Evolutionary conservation across 2,329 filamentous ascomycete genomes (phyloP).

Genomic region (Hortaea sp.): DNA sequence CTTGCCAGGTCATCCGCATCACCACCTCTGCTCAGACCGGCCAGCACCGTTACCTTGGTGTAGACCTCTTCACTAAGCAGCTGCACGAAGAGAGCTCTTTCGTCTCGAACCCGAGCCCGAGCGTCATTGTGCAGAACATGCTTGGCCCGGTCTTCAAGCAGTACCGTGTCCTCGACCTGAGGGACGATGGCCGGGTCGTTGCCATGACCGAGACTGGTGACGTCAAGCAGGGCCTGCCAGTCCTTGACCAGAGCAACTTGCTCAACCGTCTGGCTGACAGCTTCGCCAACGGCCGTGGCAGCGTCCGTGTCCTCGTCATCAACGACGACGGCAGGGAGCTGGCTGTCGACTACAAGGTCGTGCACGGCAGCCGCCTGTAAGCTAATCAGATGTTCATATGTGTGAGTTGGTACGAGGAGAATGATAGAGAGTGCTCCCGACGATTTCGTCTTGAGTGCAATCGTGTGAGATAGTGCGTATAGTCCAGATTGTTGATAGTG

Average conservation of each 20-base stretch:
- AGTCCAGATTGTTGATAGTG: neutral
- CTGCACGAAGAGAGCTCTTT: conserved; percentile 98
- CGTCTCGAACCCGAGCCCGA: conserved; percentile 92
- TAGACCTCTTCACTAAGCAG: conserved; percentile 99
- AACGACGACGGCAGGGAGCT: conserved; percentile 88
- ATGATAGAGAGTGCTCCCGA: no score
- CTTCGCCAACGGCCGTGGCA: conserved; percentile 87
- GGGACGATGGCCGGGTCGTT: conserved; percentile 69
- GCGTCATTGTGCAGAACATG: conserved; percentile 98
- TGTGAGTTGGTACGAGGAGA: no score
- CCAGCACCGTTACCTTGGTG: conserved; percentile 99
- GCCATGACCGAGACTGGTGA: conserved; percentile 99
- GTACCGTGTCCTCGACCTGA: conserved; percentile 97
- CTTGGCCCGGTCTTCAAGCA: conserved; percentile 99
- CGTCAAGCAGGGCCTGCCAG: conserved; percentile 88
- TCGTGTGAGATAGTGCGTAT: neutral
- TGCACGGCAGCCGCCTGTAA: conserved; percentile 66
- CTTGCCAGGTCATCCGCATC: conserved; percentile 99
- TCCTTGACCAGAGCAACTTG: conserved; percentile 91
- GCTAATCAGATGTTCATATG: neutral
- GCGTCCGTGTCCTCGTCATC: conserved; percentile 90
- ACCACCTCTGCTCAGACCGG: conserved; percentile 94
- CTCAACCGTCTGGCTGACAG: conserved; percentile 69
- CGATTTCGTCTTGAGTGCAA: no score
- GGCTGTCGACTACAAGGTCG: conserved; percentile 97